Evolutionary conservation across 2,329 filamentous ascomycete species (phyloP), one percentile per base, ranked within the genome.

Genomic region (Harringtonia aguacate): DNA sequence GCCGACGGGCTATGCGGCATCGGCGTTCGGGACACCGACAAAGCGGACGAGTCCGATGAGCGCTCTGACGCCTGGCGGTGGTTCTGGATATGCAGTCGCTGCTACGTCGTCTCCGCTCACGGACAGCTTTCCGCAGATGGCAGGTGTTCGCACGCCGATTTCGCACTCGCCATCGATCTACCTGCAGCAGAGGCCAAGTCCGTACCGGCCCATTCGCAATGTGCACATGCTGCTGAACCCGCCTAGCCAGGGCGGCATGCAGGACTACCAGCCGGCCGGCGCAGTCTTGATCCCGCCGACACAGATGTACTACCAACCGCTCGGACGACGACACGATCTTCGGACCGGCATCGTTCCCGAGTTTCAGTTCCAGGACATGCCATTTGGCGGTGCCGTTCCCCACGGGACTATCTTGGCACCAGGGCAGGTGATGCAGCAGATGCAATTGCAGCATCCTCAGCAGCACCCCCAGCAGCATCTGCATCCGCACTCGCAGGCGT

Each of bases 171-270:
- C 90, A 1, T 89, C 85, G 12, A 78, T 86, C 56, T 94, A 94
- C 62, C 70, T 95, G 31, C 84, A 86, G 56, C 86, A 95, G 59
- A 78, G 92, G 45, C 81, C 85, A 50, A 97, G 90, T 44, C 92
- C 92, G 4, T 97, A 97, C 63, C 85, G 87, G 50, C 90, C 90
- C 1, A 83, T 95, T 33, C 84, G 89, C 43, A 77, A 86, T 48
- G 86, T 95, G 47, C 88, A 92, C 53, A 94, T 87, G 1, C 75
- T 97, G n/a, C 71, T 95, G 27, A 87, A 92, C 46, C 89, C 89
- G 28, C 86, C 88, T 8, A 85, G 88, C 1, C 84, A 86, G 21
- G 73, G 79, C 9, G 86, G 86, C 8, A 74, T 94, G 50, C 82
- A 90, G 50, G 75, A 84, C 53, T 83, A 87, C 57, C 72, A 83